Evolutionary conservation across 2,329 filamentous ascomycete species (phyloP).

Genomic region (Rhynchosporium agropyri): DNA sequence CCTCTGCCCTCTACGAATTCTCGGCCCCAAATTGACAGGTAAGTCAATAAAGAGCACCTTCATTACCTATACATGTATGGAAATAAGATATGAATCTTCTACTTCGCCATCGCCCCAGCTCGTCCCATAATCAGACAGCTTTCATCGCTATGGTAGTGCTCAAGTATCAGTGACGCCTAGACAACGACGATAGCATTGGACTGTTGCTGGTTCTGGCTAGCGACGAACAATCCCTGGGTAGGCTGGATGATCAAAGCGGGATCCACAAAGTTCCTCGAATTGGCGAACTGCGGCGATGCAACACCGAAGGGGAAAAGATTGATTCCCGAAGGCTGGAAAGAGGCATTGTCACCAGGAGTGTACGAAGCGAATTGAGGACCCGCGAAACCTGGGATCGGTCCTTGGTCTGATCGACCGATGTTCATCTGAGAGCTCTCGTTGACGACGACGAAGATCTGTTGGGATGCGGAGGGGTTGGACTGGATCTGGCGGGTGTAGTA

Average conservation of each 20-base stretch:
- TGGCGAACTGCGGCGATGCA: constrained; percentile 27
- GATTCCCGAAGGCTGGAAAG: constrained; percentile 20
- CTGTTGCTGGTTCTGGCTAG: constrained; percentile 13
- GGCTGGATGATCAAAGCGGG: constrained; percentile 33
- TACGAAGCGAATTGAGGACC: constrained; percentile 20
- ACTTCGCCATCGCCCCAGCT: constrained; percentile 7
- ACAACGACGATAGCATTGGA: constrained; percentile 15
- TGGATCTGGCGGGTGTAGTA: constrained; percentile 38
- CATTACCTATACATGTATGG: constrained; percentile 28
- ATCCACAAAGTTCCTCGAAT: constrained; percentile 20
- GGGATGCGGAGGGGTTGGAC: constrained; percentile 27
- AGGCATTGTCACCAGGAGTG: constrained; percentile 21
- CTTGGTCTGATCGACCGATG: constrained; percentile 9
- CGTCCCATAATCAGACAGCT: neutral
- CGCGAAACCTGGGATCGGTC: constrained; percentile 3
- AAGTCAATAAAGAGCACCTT: constrained; percentile 20
- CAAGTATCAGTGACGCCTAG: neutral
- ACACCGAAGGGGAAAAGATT: constrained; percentile 32
- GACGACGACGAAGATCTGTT: constrained; percentile 26
- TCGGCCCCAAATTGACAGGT: constrained; percentile 4
- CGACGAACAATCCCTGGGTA: constrained; percentile 31
- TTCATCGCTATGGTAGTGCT: neutral
- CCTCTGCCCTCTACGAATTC: neutral
- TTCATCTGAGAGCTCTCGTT: constrained; percentile 22
- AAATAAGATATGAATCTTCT: neutral